Evolutionary conservation across 1,284 basidiomycete species (phyloP).

Genomic region (Ustilago cynodontis): DNA sequence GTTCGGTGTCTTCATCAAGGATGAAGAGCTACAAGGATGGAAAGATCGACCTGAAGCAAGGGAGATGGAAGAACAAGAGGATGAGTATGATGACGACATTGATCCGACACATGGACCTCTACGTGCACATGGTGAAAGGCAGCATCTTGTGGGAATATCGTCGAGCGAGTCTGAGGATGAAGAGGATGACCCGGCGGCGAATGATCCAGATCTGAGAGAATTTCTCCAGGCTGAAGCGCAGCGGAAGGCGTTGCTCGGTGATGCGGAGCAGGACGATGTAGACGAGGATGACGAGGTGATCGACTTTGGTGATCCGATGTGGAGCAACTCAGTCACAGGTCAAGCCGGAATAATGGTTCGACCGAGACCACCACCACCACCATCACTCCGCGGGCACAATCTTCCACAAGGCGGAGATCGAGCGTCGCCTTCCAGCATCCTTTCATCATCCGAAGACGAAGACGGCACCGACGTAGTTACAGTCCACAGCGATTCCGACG

Average conservation of each 20-base stretch:
- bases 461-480: conserved; percentile 36
- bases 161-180: conserved; percentile 28
- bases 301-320: conserved; percentile 43
- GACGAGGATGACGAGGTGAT: conserved; percentile 38
- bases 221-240: conserved; percentile 51
- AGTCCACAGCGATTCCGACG: conserved; percentile 43
- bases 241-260: conserved; percentile 36
- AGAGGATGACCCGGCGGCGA: conserved; percentile 31
- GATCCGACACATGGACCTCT: conserved; percentile 20
- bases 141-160: conserved; percentile 4
- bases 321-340: not conserved
- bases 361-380: not conserved
- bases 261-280: conserved; percentile 12
- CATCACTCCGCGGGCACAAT: not conserved
- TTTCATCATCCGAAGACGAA: conserved; percentile 32
- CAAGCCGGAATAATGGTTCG: not conserved
- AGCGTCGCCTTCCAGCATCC: not conserved
- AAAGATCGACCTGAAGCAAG: conserved; percentile 34
- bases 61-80: conserved; percentile 23
- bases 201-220: conserved; percentile 55
- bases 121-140: not conserved
- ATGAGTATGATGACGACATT: conserved; percentile 32
- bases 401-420: not conserved
- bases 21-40: conserved; percentile 59
- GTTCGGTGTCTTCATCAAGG: conserved; percentile 65